Conservation (phyloP, 1,284 basidiomycete species). For the Cryptococcus deneoformans region DNA sequence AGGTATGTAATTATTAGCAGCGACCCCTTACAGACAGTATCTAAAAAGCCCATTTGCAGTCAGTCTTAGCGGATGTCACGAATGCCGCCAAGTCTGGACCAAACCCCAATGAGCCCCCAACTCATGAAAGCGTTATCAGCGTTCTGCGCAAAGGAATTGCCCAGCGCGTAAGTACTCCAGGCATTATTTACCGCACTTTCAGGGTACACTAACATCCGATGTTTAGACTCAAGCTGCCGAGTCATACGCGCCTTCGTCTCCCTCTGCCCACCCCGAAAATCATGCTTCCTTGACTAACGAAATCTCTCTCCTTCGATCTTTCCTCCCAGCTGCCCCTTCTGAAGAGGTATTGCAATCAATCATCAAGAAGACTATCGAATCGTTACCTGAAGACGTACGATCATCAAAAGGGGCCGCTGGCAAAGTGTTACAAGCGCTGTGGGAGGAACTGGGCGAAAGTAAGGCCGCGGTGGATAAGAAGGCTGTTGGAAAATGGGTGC, state of each 20-base stretch:
- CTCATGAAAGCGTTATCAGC: conserved; percentile 33
- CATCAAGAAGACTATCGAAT: conserved; percentile 32
- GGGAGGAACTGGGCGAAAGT: conserved; percentile 41
- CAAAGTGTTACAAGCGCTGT: conserved; percentile 36
- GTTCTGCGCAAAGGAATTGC: conserved; percentile 40
- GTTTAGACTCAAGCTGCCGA: conserved; percentile 34
- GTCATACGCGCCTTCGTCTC: conserved; percentile 34
- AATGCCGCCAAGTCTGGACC: conserved; percentile 35
- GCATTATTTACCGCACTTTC: neutral
- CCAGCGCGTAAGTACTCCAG: conserved; percentile 30
- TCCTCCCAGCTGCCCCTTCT: conserved; percentile 36
- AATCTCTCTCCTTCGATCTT: conserved; percentile 31
- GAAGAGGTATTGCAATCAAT: conserved; percentile 25
- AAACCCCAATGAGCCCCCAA: conserved; percentile 34
- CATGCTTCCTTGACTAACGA: conserved; percentile 30
- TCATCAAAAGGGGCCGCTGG: conserved; percentile 33
- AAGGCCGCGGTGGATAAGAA: conserved; percentile 42
- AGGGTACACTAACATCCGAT: conserved; percentile 1
- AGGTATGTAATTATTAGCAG: conserved; percentile 20
- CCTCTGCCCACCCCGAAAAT: conserved; percentile 36
- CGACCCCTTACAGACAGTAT: too few species aligned
- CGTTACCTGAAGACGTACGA: conserved; percentile 22
- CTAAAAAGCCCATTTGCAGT: conserved; percentile 11
- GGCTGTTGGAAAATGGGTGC: conserved; percentile 39
- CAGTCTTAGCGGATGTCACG: conserved; percentile 43